phyloP scores from a whole-genome alignment of 2,329 filamentous ascomycete genomes.

The Akanthomyces dipterigenus region DNA sequence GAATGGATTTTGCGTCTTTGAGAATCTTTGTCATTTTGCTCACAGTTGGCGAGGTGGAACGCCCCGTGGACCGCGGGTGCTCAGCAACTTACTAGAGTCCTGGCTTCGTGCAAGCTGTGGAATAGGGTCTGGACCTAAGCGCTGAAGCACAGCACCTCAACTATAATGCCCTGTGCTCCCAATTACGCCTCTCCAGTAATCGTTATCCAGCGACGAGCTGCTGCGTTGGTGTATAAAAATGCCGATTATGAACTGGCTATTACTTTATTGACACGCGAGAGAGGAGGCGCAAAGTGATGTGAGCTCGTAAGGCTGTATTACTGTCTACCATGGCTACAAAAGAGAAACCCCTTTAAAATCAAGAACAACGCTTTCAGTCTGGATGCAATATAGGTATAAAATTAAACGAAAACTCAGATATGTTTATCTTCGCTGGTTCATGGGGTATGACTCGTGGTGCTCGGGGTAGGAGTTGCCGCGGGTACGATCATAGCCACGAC shows the following conservation, averaged over 20 bases:
- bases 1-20: too few species aligned
- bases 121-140: too few species aligned
- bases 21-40: too few species aligned
- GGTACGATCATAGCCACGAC: conserved; percentile 1
- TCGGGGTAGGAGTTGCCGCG: conserved; percentile 10
- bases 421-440: conserved; percentile 5
- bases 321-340: neutral
- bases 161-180: conserved; percentile 6
- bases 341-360: neutral
- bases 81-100: too few species aligned
- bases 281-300: neutral
- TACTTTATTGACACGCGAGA: neutral
- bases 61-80: too few species aligned
- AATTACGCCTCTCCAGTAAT: neutral
- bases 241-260: neutral
- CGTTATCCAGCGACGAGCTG: neutral
- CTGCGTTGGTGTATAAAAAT: too few species aligned
- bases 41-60: too few species aligned
- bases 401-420: neutral
- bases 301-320: neutral
- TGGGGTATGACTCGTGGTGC: conserved; percentile 6
- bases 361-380: conserved; percentile 2
- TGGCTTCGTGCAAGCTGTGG: too few species aligned
- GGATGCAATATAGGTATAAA: neutral
- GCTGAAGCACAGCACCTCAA: too few species aligned